Conservation (phyloP, 2,329 filamentous ascomycete genomes). For the Hymenotorrendiella dingleyae region DNA sequence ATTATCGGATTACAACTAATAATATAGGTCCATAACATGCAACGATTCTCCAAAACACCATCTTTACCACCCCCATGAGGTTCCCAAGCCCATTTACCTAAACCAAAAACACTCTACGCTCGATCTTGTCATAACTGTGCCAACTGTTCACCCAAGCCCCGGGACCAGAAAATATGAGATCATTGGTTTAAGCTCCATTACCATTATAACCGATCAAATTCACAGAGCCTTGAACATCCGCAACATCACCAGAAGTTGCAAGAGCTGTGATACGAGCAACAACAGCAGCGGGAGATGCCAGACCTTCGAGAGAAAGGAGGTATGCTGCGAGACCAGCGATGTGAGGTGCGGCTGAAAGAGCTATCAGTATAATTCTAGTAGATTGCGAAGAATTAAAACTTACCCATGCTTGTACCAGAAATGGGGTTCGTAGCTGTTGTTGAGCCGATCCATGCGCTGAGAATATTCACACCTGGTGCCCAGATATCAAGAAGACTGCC, state of each 20-base stretch:
- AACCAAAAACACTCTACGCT: too few species aligned
- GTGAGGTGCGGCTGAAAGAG: slow-evolving; percentile 54
- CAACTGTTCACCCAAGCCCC: too few species aligned
- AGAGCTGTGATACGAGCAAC: slow-evolving; percentile 33
- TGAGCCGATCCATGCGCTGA: slow-evolving; percentile 41
- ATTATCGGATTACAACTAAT: too few species aligned
- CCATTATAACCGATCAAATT: slow-evolving; percentile 55
- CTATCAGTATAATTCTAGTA: slow-evolving; percentile 4
- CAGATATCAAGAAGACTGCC: slow-evolving; percentile 44
- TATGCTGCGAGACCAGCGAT: slow-evolving; percentile 64
- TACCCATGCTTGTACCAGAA: slow-evolving; percentile 55
- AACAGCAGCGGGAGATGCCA: slow-evolving; percentile 36
- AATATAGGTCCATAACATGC: too few species aligned
- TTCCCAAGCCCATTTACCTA: too few species aligned
- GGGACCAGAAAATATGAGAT: background rate
- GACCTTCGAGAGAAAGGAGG: slow-evolving; percentile 46
- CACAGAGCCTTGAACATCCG: slow-evolving; percentile 37
- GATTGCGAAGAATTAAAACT: slow-evolving; percentile 1
- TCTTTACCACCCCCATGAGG: too few species aligned
- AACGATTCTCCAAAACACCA: too few species aligned
- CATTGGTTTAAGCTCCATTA: slow-evolving; percentile 20
- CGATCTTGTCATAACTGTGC: too few species aligned
- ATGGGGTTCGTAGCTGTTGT: slow-evolving; percentile 41
- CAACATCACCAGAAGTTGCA: slow-evolving; percentile 36
- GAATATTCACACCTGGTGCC: slow-evolving; percentile 42